Evolutionary conservation across 768 basidiomycete species (phyloP), one percentile per base, ranked within the genome.

Genomic region (Phaffia australis): DNA sequence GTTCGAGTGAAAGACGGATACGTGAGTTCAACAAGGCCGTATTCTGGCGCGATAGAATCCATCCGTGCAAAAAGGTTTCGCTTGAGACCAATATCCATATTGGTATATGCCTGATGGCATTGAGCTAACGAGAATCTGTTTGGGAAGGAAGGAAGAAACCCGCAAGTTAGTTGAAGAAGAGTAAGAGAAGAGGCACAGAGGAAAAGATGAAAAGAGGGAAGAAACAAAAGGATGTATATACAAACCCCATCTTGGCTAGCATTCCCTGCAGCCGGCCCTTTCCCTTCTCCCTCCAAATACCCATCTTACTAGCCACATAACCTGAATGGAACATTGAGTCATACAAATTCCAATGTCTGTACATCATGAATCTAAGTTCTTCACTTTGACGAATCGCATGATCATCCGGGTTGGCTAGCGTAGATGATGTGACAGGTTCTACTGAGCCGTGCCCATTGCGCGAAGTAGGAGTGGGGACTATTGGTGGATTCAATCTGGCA

Each of bases 281-380:
- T 25, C 95, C 95, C 63, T 85, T 83, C 75, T 98, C 94, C 73
- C 88, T 91, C 95, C 95, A 98, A 64, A 94, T 89, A 3, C 91
- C 92, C 67, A 99, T 81, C 76, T 90, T 91, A 60, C 88, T 87
- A 8, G 92, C 93, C 21, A 99, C 87, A 72, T 98, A 99, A 65
- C 88, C 88, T 3, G 92, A 95, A 76, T 99, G 94, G 72, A 86
- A 86, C 95, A 99, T 98, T 15, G 93, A 85, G 73, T 99, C 95
- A 74, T 97, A 98, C 56, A 99, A 78, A 35, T 87, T 97, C 95
- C 95, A 99, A 78, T 98, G 95, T 65, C 94, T 82, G 74, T 93
- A 92, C 63, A 97, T 81, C 78, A 86, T 92, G 76, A 99, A 98
- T 29, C 95, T 82, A 63, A 98, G 79, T 76, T 99, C 95, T 60